Conservation (phyloP, 2,329 filamentous ascomycete species). For the Neospermospora avenae region DNA sequence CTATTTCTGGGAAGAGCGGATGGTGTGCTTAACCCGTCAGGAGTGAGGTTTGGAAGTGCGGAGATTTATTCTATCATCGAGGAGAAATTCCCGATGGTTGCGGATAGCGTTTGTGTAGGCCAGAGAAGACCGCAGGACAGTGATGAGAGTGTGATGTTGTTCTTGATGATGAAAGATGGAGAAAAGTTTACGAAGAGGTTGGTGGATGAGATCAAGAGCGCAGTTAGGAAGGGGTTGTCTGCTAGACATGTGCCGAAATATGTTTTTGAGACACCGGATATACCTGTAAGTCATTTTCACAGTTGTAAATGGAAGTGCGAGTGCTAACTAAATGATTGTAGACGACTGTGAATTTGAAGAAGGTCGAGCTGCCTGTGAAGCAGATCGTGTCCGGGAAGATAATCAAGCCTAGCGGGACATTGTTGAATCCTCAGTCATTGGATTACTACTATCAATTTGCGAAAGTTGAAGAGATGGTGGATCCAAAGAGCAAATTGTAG, state of each 20-base stretch:
- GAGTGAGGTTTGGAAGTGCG: conserved; percentile 74
- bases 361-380: conserved; percentile 81
- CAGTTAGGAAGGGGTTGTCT: conserved; percentile 64
- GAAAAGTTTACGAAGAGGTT: conserved; percentile 51
- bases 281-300: conserved; percentile 60
- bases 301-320: not conserved
- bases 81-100: conserved; percentile 58
- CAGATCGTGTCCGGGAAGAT: conserved; percentile 74
- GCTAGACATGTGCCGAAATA: conserved; percentile 75
- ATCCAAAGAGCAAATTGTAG: conserved; percentile 48
- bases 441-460: conserved; percentile 79
- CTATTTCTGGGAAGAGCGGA: conserved; percentile 70
- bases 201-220: conserved; percentile 56
- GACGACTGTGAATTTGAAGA: conserved; percentile 81
- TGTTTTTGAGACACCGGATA: conserved; percentile 76
- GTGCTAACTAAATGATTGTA: conserved; percentile 35
- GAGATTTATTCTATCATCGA: conserved; percentile 78
- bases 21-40: conserved; percentile 75
- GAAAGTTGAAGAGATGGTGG: conserved; percentile 59
- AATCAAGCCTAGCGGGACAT: conserved; percentile 72
- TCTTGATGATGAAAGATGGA: conserved; percentile 58
- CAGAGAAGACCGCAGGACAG: conserved; percentile 61
- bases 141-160: conserved; percentile 58
- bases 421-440: conserved; percentile 72
- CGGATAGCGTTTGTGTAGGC: conserved; percentile 76